phyloP scores from a whole-genome alignment of 164 flowering plant genomes.

The Cinnamomum micranthum region DNA sequence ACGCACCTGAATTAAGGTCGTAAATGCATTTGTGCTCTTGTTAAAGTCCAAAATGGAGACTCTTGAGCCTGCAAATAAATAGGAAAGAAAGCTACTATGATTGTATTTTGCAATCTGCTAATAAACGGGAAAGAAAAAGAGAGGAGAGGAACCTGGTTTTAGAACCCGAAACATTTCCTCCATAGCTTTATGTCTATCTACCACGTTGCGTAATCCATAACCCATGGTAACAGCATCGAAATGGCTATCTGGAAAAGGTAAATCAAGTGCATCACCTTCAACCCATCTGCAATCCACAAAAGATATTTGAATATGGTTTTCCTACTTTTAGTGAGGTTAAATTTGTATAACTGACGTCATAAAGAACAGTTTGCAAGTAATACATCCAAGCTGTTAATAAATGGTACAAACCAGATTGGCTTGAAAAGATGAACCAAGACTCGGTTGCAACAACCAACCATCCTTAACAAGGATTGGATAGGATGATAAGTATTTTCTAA shows the following conservation, averaged over 20 bases:
- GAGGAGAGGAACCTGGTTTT: slow-evolving; percentile 50
- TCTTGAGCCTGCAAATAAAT: slow-evolving; percentile 48
- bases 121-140: not conserved
- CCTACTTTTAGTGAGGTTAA: not conserved
- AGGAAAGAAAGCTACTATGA: not conserved
- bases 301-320: not conserved
- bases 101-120: too few species aligned
- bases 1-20: slow-evolving; percentile 58
- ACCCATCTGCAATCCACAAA: slow-evolving; percentile 58
- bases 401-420: too few species aligned
- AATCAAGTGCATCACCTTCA: slow-evolving; percentile 80
- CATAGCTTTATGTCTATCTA: slow-evolving; percentile 61
- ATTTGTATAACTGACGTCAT: not conserved
- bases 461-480: too few species aligned
- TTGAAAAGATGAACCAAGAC: too few species aligned
- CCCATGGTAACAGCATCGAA: slow-evolving; percentile 92
- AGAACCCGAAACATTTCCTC: slow-evolving; percentile 65
- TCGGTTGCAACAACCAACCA: too few species aligned
- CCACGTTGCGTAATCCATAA: slow-evolving; percentile 78
- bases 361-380: not conserved
- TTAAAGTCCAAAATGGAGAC: slow-evolving; percentile 86
- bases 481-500: too few species aligned
- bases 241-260: slow-evolving; percentile 65
- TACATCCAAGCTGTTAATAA: not conserved
- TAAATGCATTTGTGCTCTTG: slow-evolving; percentile 46